Percentiles rank a stretch among this genome's conserved stretches.
Evolutionary conservation across 106 monocot genomes (phyloP).

Genomic region (Ottelia alismoides): DNA sequence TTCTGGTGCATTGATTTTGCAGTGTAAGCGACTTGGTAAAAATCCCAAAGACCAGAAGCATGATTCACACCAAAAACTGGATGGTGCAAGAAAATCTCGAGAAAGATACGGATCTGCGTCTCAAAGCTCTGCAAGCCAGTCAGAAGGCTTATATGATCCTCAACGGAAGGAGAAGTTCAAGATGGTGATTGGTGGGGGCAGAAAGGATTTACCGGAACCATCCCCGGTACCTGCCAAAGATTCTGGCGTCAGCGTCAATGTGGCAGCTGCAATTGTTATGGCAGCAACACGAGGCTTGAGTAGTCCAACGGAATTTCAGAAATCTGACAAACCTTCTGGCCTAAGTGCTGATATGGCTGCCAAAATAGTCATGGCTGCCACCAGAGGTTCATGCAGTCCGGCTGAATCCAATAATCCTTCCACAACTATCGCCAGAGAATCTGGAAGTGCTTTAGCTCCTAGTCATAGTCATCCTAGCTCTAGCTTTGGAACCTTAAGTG

Average conservation of each 20-base stretch:
- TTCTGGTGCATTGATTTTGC: no score
- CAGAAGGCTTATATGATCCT: no score
- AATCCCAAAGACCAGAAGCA: no score
- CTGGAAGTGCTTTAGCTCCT: not conserved
- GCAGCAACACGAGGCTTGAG: conserved; percentile 45
- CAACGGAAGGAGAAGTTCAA: no score
- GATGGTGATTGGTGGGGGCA: no score
- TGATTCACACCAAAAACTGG: no score
- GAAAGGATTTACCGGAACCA: no score
- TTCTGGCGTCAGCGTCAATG: conserved; percentile 63
- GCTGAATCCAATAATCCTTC: conserved; percentile 10
- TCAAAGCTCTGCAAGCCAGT: no score
- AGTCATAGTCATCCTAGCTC: not conserved
- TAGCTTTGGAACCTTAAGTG: not conserved
- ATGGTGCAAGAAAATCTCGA: no score
- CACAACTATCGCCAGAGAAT: not conserved
- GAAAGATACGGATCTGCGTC: no score
- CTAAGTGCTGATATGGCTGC: conserved; percentile 55
- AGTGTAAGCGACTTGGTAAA: no score
- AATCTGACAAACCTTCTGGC: not conserved
- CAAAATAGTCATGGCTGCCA: conserved; percentile 57
- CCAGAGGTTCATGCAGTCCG: conserved; percentile 42
- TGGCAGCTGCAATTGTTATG: conserved; percentile 70
- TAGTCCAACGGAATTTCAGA: not conserved
- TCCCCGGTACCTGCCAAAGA: no score